Base-by-base conservation (phyloP, 2,329 filamentous ascomycete species). In the Podosphaera leucotricha region DNA sequence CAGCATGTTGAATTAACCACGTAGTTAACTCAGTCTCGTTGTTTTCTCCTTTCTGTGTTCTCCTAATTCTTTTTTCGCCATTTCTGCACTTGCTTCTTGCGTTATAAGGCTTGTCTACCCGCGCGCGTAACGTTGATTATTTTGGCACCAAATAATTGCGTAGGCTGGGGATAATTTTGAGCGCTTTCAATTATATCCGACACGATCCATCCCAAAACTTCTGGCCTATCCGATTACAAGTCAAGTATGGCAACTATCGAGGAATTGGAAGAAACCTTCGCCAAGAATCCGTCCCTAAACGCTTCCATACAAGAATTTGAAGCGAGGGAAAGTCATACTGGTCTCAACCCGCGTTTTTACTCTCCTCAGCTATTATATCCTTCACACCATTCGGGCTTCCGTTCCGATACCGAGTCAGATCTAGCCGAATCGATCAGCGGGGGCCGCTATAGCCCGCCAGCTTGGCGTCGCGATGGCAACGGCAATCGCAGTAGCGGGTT, bases 361-460 rank as follows among this genome's bases (percentile, higher is more conserved):
- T 35, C 36, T 44, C 46, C 44, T 16, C 57, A 67, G 43, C 70
- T 71, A 47, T 65, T 66, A 19, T 58, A 59, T 45, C 68, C 69
- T 15, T 73, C 69, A 42, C 69, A 72, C 50, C 72, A 76, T 57
- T 78, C 73, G 35, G 73, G 69, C 54, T 77, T 78, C 62, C 67
- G 71, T 51, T 75, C 65, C 38, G 58, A 61, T 36, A 60, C 58
- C 33, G 61, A 61, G 22, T 55, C 56, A 33, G 57, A 56, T 51
- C 57, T 52, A 45, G 54, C 61, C 44, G 64, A 69, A 47, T 64
- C 64, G 43, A 61, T 63, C 28, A 60, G 61, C 21, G 58, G 56
- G 44, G 66, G 68, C 41, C 71, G 71, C 26, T 79, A 73, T 72
- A 75, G 72, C 44, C 76, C 76, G 36, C 76, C 76, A 2, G 73